These are phyloP conservation scores for Furcasterigmium furcatum DNA, from an alignment of 2,329 filamentous ascomycete species.

Conservation along the genomic window DNA sequence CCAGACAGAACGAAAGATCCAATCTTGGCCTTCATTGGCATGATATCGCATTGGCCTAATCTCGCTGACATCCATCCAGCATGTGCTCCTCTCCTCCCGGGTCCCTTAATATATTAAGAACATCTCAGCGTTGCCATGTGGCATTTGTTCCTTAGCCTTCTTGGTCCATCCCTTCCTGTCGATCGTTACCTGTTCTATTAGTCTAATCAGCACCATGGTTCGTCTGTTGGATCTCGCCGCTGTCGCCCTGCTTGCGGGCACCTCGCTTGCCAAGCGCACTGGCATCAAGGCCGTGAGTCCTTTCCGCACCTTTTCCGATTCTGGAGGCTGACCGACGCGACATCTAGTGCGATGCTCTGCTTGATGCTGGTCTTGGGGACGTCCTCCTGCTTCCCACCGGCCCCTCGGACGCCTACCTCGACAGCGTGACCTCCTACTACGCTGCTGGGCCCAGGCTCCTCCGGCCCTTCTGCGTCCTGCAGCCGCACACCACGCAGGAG, in stretches of 20 bases:
- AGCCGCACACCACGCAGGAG: constrained; percentile 3
- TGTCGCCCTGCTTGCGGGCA: neutral
- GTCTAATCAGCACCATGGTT: neutral
- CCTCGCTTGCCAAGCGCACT: neutral
- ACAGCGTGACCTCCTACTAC: constrained; percentile 5
- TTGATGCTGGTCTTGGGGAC: constrained; percentile 2
- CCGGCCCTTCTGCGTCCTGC: constrained; percentile 5
- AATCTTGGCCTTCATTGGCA: too few species aligned
- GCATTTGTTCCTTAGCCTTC: too few species aligned
- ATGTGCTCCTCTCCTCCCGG: too few species aligned
- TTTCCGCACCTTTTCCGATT: neutral
- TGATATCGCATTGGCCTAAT: too few species aligned
- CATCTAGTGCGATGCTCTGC: constrained; percentile 13
- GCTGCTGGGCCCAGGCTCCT: constrained; percentile 1
- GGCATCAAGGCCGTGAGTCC: constrained; percentile 1
- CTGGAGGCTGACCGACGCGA: neutral
- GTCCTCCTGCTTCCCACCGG: constrained; percentile 4
- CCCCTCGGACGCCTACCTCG: constrained; percentile 1
- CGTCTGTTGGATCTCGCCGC: neutral
- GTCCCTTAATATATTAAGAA: too few species aligned
- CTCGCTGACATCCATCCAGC: too few species aligned
- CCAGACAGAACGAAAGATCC: too few species aligned
- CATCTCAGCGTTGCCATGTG: too few species aligned
- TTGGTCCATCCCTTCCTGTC: too few species aligned
- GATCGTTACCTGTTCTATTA: too few species aligned